A percentile compares a stretch with the other conserved stretches of the same genome.
Conservation (phyloP, 1,284 basidiomycete species). For the Boletellus sp. region DNA sequence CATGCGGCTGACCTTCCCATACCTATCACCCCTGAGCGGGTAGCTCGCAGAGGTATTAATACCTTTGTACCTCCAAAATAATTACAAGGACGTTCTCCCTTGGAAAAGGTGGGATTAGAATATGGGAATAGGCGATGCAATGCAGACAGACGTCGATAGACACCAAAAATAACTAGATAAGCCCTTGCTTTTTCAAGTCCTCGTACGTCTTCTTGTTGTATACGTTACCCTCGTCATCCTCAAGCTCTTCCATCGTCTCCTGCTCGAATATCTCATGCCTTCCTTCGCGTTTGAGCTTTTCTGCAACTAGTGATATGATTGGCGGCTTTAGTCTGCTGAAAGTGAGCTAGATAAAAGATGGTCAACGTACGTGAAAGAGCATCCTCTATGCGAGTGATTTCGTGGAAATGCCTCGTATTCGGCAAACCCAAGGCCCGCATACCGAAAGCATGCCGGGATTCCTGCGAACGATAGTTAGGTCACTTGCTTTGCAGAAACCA, state of each 20-base stretch:
- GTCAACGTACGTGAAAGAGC: slow-evolving; percentile 78
- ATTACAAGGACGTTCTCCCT: not conserved
- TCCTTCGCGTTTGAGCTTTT: slow-evolving; percentile 93
- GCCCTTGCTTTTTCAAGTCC: slow-evolving; percentile 87
- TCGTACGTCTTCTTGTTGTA: slow-evolving; percentile 90
- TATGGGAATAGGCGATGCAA: slow-evolving; percentile 7
- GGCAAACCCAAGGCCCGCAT: slow-evolving; percentile 97
- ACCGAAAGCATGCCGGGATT: slow-evolving; percentile 95
- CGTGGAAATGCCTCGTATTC: slow-evolving; percentile 98
- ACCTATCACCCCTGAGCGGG: slow-evolving; percentile 48
- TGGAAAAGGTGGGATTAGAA: not conserved
- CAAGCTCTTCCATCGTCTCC: slow-evolving; percentile 94
- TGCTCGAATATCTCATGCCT: slow-evolving; percentile 86
- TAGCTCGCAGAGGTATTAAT: slow-evolving; percentile 29
- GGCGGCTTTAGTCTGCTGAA: not conserved
- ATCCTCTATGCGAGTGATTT: slow-evolving; percentile 96
- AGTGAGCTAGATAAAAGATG: not conserved
- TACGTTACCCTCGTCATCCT: slow-evolving; percentile 96
- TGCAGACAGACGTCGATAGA: slow-evolving; percentile 10
- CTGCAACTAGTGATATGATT: slow-evolving; percentile 66
- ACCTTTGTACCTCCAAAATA: slow-evolving; percentile 13
- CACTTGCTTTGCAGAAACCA: slow-evolving; percentile 5
- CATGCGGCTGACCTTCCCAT: slow-evolving; percentile 62
- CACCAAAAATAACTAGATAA: slow-evolving; percentile 50
- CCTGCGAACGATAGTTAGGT: slow-evolving; percentile 44